Percentiles rank a stretch among this genome's conserved stretches.
phyloP scores from a whole-genome alignment of 768 basidiomycete species.

The Brasilioporus rufonigricans region DNA sequence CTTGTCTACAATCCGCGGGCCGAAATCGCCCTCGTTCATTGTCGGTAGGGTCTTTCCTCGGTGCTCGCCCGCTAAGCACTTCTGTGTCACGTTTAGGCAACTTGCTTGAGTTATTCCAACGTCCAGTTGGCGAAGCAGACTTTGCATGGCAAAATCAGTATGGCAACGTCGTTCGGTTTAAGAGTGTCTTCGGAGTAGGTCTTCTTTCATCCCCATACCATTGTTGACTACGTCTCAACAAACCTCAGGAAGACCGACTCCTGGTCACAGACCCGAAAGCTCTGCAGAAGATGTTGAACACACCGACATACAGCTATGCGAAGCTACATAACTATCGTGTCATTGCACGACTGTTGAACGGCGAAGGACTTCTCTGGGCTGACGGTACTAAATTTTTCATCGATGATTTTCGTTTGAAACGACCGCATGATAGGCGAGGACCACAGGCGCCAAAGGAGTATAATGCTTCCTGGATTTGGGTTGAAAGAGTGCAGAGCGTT shows the following conservation, averaged over 20 bases:
- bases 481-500: conserved; percentile 48
- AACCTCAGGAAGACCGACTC: conserved; percentile 41
- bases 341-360: conserved; percentile 14
- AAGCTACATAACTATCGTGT: conserved; percentile 31
- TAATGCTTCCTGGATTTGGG: conserved; percentile 58
- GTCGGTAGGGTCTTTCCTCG: conserved; percentile 1
- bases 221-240: not conserved
- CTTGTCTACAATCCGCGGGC: conserved; percentile 7
- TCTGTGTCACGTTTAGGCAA: conserved; percentile 20
- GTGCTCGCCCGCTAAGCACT: conserved; percentile 7
- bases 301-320: conserved; percentile 40
- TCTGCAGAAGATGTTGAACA: conserved; percentile 36
- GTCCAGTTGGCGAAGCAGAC: conserved; percentile 27
- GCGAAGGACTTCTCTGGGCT: conserved; percentile 39
- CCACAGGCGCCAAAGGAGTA: conserved; percentile 51
- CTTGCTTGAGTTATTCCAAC: conserved; percentile 23
- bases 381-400: conserved; percentile 29
- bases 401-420: conserved; percentile 6
- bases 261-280: conserved; percentile 48
- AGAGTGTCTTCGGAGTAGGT: conserved; percentile 23
- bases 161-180: conserved; percentile 23
- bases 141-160: conserved; percentile 30
- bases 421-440: conserved; percentile 28
- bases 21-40: conserved; percentile 14
- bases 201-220: not conserved